A percentile compares a stretch with the other conserved stretches of the same genome.
These are phyloP conservation scores for Rauvolfia tetraphylla DNA, from an alignment of 257 asterid species.

Conservation along the genomic window DNA sequence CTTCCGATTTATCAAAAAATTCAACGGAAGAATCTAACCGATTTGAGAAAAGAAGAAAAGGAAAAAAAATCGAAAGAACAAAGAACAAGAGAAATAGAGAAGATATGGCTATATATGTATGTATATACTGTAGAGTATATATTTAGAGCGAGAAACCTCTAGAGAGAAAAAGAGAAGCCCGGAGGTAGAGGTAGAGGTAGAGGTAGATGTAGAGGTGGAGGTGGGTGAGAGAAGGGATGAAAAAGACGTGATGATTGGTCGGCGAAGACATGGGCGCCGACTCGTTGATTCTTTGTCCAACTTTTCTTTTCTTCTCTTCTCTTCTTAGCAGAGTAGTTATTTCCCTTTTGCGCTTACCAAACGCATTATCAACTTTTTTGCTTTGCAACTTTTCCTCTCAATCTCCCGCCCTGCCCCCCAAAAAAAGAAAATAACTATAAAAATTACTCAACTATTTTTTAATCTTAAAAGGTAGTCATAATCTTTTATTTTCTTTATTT, in stretches of 20 bases:
- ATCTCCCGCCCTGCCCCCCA: too few species aligned
- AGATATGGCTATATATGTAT: neutral
- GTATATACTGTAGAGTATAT: neutral
- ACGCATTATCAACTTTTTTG: too few species aligned
- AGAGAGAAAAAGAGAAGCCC: neutral
- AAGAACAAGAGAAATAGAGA: neutral
- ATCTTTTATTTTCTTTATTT: too few species aligned
- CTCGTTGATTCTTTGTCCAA: conserved; percentile 24
- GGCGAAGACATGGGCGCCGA: conserved; percentile 40
- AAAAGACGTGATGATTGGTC: conserved; percentile 35
- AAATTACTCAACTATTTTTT: too few species aligned
- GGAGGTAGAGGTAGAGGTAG: neutral
- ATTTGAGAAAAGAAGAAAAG: neutral
- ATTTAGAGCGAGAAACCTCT: neutral
- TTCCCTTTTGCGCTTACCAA: too few species aligned
- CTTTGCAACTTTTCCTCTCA: too few species aligned
- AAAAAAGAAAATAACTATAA: too few species aligned
- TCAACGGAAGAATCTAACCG: conserved; percentile 24
- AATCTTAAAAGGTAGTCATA: too few species aligned
- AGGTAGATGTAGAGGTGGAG: too few species aligned
- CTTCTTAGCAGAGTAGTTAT: too few species aligned
- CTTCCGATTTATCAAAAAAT: conserved; percentile 33
- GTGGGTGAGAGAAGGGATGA: conserved; percentile 6
- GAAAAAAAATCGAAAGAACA: neutral
- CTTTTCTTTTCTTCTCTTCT: neutral